Conservation (phyloP, 2,329 filamentous ascomycete species). For the Aspergillus sp. region DNA sequence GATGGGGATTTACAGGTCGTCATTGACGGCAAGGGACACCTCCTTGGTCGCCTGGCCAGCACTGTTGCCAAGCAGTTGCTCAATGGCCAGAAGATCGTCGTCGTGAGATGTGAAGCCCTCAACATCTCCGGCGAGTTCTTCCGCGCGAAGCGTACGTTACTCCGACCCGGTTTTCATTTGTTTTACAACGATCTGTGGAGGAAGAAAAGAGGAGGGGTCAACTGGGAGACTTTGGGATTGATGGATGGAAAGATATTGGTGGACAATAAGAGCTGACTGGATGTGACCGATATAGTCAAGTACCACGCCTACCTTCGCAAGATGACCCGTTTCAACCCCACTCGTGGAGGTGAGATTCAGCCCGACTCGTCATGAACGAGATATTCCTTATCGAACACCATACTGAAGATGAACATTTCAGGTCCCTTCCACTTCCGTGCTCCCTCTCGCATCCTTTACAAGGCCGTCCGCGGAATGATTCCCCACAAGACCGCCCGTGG, state of each 20-base stretch:
- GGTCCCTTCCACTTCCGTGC: conserved; percentile 99
- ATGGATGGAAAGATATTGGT: not conserved
- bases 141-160: conserved; percentile 95
- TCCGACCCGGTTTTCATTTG: no score
- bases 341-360: conserved; percentile 74
- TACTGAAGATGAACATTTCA: conserved; percentile 32
- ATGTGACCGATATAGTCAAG: conserved; percentile 70
- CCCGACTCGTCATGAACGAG: not conserved
- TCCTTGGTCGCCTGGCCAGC: conserved; percentile 96
- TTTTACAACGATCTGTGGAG: no score
- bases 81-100: conserved; percentile 97
- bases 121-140: conserved; percentile 99
- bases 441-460: conserved; percentile 99
- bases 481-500: conserved; percentile 99
- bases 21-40: conserved; percentile 99
- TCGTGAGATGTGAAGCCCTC: conserved; percentile 97
- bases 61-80: conserved; percentile 99
- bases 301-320: conserved; percentile 99
- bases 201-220: no score
- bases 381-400: not conserved
- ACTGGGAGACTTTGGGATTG: no score
- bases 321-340: conserved; percentile 99
- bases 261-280: conserved; percentile 41
- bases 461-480: conserved; percentile 99
- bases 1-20: conserved; percentile 65